A percentile compares a stretch with the other conserved stretches of the same genome.
These are phyloP conservation scores for Hanseniaspora valbyensis DNA, from an alignment of 805 yeast genomes.

Conservation along the genomic window DNA sequence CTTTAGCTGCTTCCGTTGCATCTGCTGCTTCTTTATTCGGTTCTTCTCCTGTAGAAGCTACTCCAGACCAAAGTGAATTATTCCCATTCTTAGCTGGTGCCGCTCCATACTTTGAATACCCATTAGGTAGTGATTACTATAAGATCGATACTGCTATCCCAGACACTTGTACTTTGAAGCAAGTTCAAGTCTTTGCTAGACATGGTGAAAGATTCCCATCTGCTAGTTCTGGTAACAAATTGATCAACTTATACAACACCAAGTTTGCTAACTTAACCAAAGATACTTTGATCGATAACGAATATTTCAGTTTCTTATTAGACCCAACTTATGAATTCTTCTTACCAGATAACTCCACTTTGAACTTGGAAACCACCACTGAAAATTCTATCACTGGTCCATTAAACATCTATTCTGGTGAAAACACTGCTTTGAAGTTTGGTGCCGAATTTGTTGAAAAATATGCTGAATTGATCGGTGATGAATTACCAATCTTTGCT, in stretches of 20 bases:
- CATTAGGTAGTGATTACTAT: conserved; percentile 31
- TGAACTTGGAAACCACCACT: conserved; percentile 34
- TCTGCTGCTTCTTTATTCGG: conserved; percentile 3
- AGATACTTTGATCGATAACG: conserved; percentile 27
- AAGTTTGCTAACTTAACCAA: conserved; percentile 28
- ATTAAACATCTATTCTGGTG: conserved; percentile 37
- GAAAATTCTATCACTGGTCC: conserved; percentile 21
- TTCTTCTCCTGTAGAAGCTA: neutral
- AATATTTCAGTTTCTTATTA: conserved; percentile 42
- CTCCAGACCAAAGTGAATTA: conserved; percentile 26
- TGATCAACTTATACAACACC: conserved; percentile 1
- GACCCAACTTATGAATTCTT: conserved; percentile 37
- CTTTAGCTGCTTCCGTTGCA: neutral
- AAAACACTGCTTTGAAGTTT: conserved; percentile 34
- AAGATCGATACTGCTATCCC: conserved; percentile 44
- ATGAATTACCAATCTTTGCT: conserved; percentile 38
- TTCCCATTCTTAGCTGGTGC: conserved; percentile 43
- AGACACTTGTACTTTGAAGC: conserved; percentile 43
- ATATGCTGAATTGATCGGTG: conserved; percentile 34
- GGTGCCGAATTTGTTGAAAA: conserved; percentile 37
- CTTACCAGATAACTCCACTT: conserved; percentile 31
- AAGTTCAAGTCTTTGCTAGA: conserved; percentile 60
- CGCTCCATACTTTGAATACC: conserved; percentile 44
- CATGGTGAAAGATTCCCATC: conserved; percentile 75
- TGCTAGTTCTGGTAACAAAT: conserved; percentile 25